Base-by-base conservation (phyloP, 2,329 filamentous ascomycete species). In the Tolypocladium endophyticum region DNA sequence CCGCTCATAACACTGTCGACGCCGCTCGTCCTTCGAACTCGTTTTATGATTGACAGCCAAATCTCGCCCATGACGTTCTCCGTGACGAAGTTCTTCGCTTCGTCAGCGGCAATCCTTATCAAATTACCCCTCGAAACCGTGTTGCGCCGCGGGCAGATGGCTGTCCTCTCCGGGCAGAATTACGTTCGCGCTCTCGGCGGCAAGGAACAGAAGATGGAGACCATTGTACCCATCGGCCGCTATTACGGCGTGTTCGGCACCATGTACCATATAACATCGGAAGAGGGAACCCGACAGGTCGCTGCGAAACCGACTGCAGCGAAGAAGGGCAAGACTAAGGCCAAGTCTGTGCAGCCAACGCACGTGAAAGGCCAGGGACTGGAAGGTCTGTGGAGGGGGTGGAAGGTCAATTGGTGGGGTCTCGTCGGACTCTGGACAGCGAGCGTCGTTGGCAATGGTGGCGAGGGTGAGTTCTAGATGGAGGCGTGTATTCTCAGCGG, bases 61-160 rank as follows among this genome's bases (percentile, higher is more conserved):
- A 77, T 88, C 36, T 91, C 90, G 7, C 92, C 94, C 0, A 86
- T 86, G 52, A 83, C 89, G 18, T 97, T 95, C 78, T 90, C 88
- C 25, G 71, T 96, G 54, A 85, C 86, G 68, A 90, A 90, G 58
- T 96, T 97, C 74, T 79, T 90, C 65, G 86, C 90, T 18, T 92
- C 90, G 2, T 86, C 87, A 0, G 80, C 86, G 2, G 92, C 96
- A 56, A 83, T 97, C 38, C 89, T 94, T 67, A 74, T 96, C 65
- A 92, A 93, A 69, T 84, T 97, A 16, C 94, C 94, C 0, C 79
- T 97, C 5, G 94, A 99, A 74, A 97, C 93, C 0, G 89, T 96
- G 20, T 81, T 97, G 9, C 87, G 94, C 55, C 85, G 94, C 61
- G 93, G 90, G 6, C 94, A 99, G 73, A 87, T 94, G 61, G 80